phyloP scores from a whole-genome alignment of 768 basidiomycete genomes.

The Mycena pura region DNA sequence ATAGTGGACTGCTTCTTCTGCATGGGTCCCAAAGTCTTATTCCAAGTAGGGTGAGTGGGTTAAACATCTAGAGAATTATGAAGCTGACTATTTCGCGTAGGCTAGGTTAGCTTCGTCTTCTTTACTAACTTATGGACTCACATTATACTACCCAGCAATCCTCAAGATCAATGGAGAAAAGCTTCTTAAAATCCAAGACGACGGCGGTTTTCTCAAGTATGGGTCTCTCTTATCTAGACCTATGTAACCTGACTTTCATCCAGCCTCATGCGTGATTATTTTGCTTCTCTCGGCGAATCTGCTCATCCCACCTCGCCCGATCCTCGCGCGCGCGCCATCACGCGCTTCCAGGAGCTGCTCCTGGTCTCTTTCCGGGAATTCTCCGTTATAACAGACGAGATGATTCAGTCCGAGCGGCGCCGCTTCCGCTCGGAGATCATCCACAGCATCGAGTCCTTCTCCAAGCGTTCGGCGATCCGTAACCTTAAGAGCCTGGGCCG shows the following conservation, averaged over 20 bases:
- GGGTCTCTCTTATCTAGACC: constrained; percentile 27
- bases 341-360: constrained; percentile 95
- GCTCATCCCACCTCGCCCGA: constrained; percentile 91
- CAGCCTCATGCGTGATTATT: constrained; percentile 95
- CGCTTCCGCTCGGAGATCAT: constrained; percentile 90
- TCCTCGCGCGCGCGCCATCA: constrained; percentile 90
- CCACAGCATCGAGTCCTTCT: constrained; percentile 91
- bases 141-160: constrained; percentile 64
- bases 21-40: constrained; percentile 98
- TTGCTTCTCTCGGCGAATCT: constrained; percentile 89
- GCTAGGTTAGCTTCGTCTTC: constrained; percentile 53
- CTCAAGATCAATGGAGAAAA: constrained; percentile 97
- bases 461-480: constrained; percentile 88
- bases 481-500: constrained; percentile 81
- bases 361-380: constrained; percentile 98
- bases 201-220: constrained; percentile 95
- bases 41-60: constrained; percentile 90
- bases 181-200: constrained; percentile 91
- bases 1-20: constrained; percentile 98
- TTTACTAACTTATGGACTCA: background rate
- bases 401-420: constrained; percentile 85
- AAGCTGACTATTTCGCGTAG: constrained; percentile 5
- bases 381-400: constrained; percentile 93
- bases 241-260: background rate
- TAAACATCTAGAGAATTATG: background rate